Evolutionary conservation across 176 grass and related monocot species (phyloP).

Genomic region (Oryza longistaminata): DNA sequence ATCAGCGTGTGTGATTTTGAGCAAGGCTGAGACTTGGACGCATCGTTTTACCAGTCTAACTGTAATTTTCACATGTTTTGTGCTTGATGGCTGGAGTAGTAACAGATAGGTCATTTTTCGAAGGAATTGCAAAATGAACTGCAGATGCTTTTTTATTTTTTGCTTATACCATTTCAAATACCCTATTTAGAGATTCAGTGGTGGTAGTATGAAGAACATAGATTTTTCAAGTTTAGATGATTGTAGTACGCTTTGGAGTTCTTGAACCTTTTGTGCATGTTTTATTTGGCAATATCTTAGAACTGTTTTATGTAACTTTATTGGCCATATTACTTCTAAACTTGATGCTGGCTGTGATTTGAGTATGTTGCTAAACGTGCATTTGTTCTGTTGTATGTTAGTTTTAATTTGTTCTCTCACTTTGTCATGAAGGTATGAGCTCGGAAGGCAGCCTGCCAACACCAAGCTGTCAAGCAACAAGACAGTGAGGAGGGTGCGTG

Average conservation of each 20-base stretch:
- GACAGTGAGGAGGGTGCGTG: slow-evolving; percentile 75
- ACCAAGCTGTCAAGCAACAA: slow-evolving; percentile 93
- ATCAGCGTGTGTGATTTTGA: not conserved
- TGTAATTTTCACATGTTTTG: not conserved
- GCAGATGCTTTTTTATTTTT: not conserved
- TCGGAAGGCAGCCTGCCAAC: slow-evolving; percentile 78
- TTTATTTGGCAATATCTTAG: not conserved
- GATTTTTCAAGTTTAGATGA: too few species aligned
- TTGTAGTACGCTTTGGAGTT: too few species aligned
- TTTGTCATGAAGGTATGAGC: slow-evolving; percentile 65
- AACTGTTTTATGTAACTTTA: not conserved
- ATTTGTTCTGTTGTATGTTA: not conserved
- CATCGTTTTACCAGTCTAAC: too few species aligned
- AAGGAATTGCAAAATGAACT: not conserved
- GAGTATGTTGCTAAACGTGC: not conserved
- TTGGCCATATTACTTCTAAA: not conserved
- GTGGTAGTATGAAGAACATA: too few species aligned
- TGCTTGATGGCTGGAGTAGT: not conserved
- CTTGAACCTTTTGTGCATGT: too few species aligned
- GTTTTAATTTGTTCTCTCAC: not conserved
- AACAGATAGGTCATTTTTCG: not conserved
- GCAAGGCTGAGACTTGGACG: not conserved
- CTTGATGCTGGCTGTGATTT: not conserved
- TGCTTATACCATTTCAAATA: not conserved
- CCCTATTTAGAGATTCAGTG: not conserved